Evolutionary conservation across 1,139 yeast genomes (phyloP), one percentile per base, ranked within the genome.

Genomic region (Protomyces arabidopsidicola): DNA sequence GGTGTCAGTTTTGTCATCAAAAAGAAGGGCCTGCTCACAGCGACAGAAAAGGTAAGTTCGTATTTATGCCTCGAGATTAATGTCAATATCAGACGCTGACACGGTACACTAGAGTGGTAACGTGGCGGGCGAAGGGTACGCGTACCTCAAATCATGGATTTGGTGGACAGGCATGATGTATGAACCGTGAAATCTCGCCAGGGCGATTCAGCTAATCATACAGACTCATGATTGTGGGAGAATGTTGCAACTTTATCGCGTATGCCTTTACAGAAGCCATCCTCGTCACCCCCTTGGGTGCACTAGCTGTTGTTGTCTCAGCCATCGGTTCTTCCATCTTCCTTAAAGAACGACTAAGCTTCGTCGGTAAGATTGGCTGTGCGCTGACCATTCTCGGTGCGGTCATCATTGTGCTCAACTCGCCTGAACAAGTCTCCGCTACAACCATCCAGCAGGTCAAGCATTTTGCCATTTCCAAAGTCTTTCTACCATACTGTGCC

Each of bases 121-220:
- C n/a, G 54, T 39, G 14, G 67, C 68, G n/a, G 68, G 68, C 12
- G 66, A 64, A 27, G 68, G 68, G 5, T 61, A 53, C 27, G 68
- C 65, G 14, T 65, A 66, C 45, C 58, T 66, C 36, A 64, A 64
- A 34, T 60, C 60, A 53, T 57, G 68, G 63, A 36, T 57, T 5
- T 66, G 68, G 68, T 66, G 68, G 68, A 20, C 39, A n/a, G 68
- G 68, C 16, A 64, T 66, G 67, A 48, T 55, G 48, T 42, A 42
- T 18, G 48, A 39, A 39, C 8, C 4, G 8, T 27, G 31, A 8
- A 27, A 27, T 1, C 9, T 9, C 12, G 18, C 9, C 34, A 18
- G 12, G 39, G 12, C 35, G 27, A 18, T 27, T 2, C 31, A 27
- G 31, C 31, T 27, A 27, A 27, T 27, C 18, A 6, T 3, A 18